These are phyloP conservation scores for Didymosphaeria variabile DNA, from an alignment of 2,329 filamentous ascomycete genomes.

Conservation along the genomic window DNA sequence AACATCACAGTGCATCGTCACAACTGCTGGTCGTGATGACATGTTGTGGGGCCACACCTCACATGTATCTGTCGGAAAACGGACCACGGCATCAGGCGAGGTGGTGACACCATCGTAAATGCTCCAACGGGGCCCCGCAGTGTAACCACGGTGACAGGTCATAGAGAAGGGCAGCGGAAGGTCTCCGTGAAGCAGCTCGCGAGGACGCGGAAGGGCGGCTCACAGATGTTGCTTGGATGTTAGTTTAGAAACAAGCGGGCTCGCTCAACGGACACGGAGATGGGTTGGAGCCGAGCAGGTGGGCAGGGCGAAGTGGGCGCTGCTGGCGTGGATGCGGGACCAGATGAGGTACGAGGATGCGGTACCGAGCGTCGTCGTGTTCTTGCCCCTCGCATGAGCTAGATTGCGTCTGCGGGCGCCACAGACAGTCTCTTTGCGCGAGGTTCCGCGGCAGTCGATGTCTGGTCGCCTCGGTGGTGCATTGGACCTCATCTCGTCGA, in stretches of 20 bases:
- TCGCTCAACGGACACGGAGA: slow-evolving; percentile 1
- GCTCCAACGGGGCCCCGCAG: not conserved
- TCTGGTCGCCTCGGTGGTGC: too few relatives aligned
- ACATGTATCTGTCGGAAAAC: not conserved
- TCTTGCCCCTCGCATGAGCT: not conserved
- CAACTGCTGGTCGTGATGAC: too few relatives aligned
- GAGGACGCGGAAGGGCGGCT: too few relatives aligned
- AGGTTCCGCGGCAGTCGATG: too few relatives aligned
- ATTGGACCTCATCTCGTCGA: not conserved
- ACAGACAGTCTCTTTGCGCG: not conserved
- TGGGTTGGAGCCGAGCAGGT: not conserved
- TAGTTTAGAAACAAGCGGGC: not conserved
- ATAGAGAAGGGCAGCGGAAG: not conserved
- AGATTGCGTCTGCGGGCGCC: too few relatives aligned
- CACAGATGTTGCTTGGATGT: not conserved
- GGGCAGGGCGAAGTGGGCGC: not conserved
- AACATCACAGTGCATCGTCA: too few relatives aligned
- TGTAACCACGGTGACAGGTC: not conserved
- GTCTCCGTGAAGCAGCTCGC: not conserved
- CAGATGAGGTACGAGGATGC: not conserved
- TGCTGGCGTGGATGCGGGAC: too few relatives aligned
- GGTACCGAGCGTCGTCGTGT: not conserved
- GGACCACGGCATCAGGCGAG: not conserved
- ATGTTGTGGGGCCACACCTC: not conserved
- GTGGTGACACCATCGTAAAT: too few relatives aligned